These are phyloP conservation scores for Hygrophila difformis DNA, from an alignment of 257 asterid genomes.

Conservation along the genomic window DNA sequence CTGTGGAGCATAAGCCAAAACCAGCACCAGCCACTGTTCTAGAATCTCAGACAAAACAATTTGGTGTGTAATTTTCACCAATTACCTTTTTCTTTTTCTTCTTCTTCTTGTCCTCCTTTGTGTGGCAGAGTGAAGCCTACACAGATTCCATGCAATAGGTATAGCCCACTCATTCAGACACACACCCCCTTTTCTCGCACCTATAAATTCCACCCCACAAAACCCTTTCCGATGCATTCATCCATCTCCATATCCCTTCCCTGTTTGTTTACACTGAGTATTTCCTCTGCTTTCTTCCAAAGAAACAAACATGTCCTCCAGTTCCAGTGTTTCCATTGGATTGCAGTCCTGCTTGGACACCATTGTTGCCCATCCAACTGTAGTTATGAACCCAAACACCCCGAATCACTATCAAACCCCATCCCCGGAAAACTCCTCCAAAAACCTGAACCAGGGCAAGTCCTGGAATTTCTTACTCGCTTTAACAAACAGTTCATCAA, in stretches of 20 bases:
- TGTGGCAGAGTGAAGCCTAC: slow-evolving; percentile 11
- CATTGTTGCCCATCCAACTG: slow-evolving; percentile 17
- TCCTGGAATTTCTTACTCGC: slow-evolving; percentile 32
- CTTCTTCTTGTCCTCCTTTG: neutral
- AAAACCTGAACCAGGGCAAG: neutral
- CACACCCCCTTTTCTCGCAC: slow-evolving; percentile 14
- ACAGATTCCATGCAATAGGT: slow-evolving; percentile 15
- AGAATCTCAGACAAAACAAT: neutral
- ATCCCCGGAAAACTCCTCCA: slow-evolving; percentile 3
- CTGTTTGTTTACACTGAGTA: neutral
- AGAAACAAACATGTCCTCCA: slow-evolving; percentile 20
- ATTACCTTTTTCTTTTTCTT: too few species aligned
- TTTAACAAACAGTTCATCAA: slow-evolving; percentile 8
- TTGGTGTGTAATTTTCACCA: neutral
- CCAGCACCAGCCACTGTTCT: neutral
- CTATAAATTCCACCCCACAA: slow-evolving; percentile 48
- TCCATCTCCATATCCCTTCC: neutral
- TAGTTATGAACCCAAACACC: slow-evolving; percentile 10
- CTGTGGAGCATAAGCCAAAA: slow-evolving; percentile 12
- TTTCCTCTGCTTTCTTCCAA: neutral
- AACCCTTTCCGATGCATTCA: neutral
- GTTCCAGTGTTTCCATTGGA: slow-evolving; percentile 20
- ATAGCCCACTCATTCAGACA: too few species aligned
- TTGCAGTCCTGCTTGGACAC: slow-evolving; percentile 32
- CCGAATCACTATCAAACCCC: slow-evolving; percentile 15